Conservation (phyloP, 805 yeast genomes). For the Pichia manshurica region DNA sequence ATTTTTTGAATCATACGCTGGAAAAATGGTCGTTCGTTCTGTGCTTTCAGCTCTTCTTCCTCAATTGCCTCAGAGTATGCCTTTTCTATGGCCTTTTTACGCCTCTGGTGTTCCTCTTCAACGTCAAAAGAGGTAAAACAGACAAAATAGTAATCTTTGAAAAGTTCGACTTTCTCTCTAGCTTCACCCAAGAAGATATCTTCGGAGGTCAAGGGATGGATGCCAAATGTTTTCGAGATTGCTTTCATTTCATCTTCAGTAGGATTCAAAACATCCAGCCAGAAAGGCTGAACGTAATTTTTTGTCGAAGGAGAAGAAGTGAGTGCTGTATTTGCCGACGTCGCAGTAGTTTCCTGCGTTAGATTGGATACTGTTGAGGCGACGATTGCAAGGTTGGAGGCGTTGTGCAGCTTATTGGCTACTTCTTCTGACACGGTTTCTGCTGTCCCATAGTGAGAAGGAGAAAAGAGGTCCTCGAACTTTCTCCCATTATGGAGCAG, state of each 20-base stretch:
- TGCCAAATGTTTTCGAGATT: slow-evolving; percentile 81
- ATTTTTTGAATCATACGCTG: slow-evolving; percentile 14
- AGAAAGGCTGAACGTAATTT: slow-evolving; percentile 49
- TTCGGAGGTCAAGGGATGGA: slow-evolving; percentile 94
- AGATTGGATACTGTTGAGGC: background rate
- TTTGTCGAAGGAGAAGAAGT: slow-evolving; percentile 1
- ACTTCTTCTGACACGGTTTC: background rate
- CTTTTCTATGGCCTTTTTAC: slow-evolving; percentile 24
- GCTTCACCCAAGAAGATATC: slow-evolving; percentile 92
- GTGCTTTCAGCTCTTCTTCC: slow-evolving; percentile 15
- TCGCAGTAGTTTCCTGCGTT: background rate
- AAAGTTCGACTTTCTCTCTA: slow-evolving; percentile 90
- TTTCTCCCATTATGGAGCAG: slow-evolving; percentile 48
- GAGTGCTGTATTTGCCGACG: background rate
- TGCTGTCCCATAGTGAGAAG: slow-evolving; percentile 30
- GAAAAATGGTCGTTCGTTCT: slow-evolving; percentile 14
- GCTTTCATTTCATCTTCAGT: slow-evolving; percentile 97
- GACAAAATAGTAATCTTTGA: slow-evolving; percentile 83
- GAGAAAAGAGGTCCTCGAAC: slow-evolving; percentile 59
- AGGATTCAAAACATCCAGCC: slow-evolving; percentile 91
- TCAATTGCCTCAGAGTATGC: slow-evolving; percentile 17
- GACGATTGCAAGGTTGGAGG: background rate
- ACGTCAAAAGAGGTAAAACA: slow-evolving; percentile 85
- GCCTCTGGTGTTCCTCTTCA: slow-evolving; percentile 59
- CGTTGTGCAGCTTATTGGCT: background rate